These are phyloP conservation scores for Candida krabiensis DNA, from an alignment of 805 yeast species.

Conservation along the genomic window DNA sequence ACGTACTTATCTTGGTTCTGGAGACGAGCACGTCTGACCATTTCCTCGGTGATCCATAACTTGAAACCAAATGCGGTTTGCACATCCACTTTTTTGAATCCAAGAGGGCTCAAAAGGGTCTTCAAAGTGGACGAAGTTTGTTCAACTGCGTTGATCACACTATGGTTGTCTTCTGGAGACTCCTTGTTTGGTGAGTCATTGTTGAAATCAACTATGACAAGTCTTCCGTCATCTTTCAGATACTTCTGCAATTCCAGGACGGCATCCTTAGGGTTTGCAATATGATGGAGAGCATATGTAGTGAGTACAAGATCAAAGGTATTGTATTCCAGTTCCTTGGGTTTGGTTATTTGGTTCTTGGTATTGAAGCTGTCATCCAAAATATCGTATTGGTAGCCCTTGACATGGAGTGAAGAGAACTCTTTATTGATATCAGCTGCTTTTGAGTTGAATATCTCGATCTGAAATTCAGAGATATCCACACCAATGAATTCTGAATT, in stretches of 20 bases:
- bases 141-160: no score
- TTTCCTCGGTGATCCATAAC: conserved; percentile 1
- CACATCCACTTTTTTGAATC: background rate
- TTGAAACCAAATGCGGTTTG: conserved; percentile 1
- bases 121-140: no score
- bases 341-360: conserved; percentile 4
- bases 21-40: conserved; percentile 1
- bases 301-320: conserved; percentile 37
- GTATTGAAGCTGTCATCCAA: conserved; percentile 15
- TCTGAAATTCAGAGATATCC: conserved; percentile 34
- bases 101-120: background rate
- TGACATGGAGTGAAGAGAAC: conserved; percentile 12
- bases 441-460: conserved; percentile 17
- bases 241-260: conserved; percentile 34
- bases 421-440: conserved; percentile 18
- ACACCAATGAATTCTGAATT: conserved; percentile 34
- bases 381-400: conserved; percentile 14
- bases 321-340: conserved; percentile 9
- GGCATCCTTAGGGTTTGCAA: conserved; percentile 32
- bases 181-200: no score
- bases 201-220: conserved; percentile 40
- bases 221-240: conserved; percentile 35
- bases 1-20: background rate
- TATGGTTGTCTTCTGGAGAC: no score
- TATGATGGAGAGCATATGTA: conserved; percentile 41